A percentile compares a stretch with the other conserved stretches of the same genome.
These are phyloP conservation scores for Tuber magnatum DNA, from an alignment of 495 filamentous ascomycete species.

Conservation along the genomic window DNA sequence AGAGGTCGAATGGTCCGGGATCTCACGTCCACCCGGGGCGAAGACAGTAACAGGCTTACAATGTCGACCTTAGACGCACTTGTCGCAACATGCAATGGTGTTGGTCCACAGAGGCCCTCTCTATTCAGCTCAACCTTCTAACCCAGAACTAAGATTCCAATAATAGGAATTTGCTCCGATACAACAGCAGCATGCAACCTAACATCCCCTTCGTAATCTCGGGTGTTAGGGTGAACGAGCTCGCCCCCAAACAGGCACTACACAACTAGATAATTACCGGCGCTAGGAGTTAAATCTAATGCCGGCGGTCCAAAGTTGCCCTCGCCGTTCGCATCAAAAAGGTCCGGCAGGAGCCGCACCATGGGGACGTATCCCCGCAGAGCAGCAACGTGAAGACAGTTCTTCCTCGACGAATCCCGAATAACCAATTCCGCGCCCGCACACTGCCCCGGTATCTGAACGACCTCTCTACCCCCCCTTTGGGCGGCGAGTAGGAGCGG, in stretches of 20 bases:
- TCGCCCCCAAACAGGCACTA: background rate
- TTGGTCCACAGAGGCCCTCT: background rate
- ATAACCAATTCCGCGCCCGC: background rate
- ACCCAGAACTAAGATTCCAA: background rate
- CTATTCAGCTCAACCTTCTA: background rate
- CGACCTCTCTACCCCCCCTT: background rate
- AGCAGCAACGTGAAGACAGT: constrained; percentile 4
- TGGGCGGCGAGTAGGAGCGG: background rate
- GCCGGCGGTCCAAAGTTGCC: background rate
- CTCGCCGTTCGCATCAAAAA: background rate
- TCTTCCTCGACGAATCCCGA: background rate
- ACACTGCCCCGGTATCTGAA: background rate
- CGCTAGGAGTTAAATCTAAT: background rate
- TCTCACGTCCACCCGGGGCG: background rate
- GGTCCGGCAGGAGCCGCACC: background rate
- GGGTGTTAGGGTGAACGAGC: background rate
- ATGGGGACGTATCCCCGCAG: constrained; percentile 5
- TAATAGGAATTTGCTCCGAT: background rate
- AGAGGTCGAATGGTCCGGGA: background rate
- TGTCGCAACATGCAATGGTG: background rate
- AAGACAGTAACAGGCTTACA: background rate
- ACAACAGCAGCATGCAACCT: constrained; percentile 2
- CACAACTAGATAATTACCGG: background rate
- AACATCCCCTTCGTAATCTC: background rate
- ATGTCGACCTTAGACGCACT: background rate